Evolutionary conservation across 2,329 filamentous ascomycete genomes (phyloP), one percentile per base, ranked within the genome.

Genomic region (Acephala macrosclerotiorum): DNA sequence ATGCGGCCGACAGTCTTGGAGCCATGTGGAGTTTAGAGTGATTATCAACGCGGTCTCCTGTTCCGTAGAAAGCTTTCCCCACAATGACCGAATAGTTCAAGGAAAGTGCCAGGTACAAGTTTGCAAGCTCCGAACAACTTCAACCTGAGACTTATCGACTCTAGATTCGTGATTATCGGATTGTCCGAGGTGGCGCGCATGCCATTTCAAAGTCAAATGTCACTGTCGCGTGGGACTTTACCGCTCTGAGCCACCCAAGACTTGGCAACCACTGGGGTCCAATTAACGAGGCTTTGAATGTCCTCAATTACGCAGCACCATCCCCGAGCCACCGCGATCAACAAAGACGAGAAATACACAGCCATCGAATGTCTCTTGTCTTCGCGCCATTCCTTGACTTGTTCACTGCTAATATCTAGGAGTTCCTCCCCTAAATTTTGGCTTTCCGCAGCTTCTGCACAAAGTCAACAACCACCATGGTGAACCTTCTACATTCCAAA

Each of bases 401-500:
- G 4, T 18, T 22, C 3, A n/a, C 4, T 5, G 4, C 29, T 33
- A 33, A 49, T 49, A 49, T 49, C 6, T 20, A 49, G 49, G 49
- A 26, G 11, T 29, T 12, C 49, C 25, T 29, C 18, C 25, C 22
- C 49, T 7, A 18, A 2, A 26, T 29, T 18, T 18, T 4, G 2
- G 29, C 26, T 14, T 33, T 6, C 25, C 49, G 25, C 26, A 26
- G 1, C 26, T 53, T 14, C 26, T 29, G 26, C 22, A 12, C 25
- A 33, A 53, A 18, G 18, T 12, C 25, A 29, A 26, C 14, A 53
- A 33, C 12, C 22, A 29, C n/a, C 5, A 70, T 66, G 61, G 70
- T 60, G 45, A 47, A 59, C 25, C 61, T 29, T 51, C 49, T 66
- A 16, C 25, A 66, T 36, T 69, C 68, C 38, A 69, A 59, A n/a